Conservation (phyloP, 2,329 filamentous ascomycete genomes). For the Alternaria ventricosa region DNA sequence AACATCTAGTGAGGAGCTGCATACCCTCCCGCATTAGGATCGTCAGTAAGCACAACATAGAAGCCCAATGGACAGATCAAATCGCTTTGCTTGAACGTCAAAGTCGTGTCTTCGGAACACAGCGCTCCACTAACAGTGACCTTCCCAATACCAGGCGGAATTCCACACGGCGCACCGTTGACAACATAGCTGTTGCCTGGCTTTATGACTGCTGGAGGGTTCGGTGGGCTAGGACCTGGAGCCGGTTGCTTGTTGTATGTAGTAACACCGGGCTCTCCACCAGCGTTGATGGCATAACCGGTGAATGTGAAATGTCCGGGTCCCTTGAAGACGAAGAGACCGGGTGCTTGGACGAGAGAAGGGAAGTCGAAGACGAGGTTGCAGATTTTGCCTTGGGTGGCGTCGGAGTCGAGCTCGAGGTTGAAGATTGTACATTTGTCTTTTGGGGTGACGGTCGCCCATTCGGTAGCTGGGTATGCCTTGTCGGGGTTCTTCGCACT, state of each 20-base stretch:
- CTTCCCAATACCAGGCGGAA: conserved; percentile 23
- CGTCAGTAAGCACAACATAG: conserved; percentile 34
- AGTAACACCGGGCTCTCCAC: conserved; percentile 23
- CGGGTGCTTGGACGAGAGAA: conserved; percentile 16
- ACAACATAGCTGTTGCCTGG: conserved; percentile 35
- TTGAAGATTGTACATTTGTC: conserved; percentile 43
- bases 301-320: conserved; percentile 33
- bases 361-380: conserved; percentile 41
- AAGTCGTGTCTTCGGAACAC: conserved; percentile 30
- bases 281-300: conserved; percentile 28
- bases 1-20: neutral
- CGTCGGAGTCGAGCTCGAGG: conserved; percentile 26
- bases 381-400: conserved; percentile 36
- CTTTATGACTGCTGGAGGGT: conserved; percentile 23
- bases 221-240: conserved; percentile 24
- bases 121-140: conserved; percentile 29
- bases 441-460: conserved; percentile 31
- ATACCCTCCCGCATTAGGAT: conserved; percentile 11
- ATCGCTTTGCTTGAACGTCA: conserved; percentile 31
- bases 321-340: conserved; percentile 38
- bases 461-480: conserved; percentile 21
- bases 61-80: conserved; percentile 32
- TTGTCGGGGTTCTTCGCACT: conserved; percentile 24
- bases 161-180: conserved; percentile 28
- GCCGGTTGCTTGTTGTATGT: conserved; percentile 35